Percentiles rank a stretch among this genome's conserved stretches.
phyloP scores from a whole-genome alignment of 495 filamentous ascomycete species.

The Oleoguttula mirabilis region DNA sequence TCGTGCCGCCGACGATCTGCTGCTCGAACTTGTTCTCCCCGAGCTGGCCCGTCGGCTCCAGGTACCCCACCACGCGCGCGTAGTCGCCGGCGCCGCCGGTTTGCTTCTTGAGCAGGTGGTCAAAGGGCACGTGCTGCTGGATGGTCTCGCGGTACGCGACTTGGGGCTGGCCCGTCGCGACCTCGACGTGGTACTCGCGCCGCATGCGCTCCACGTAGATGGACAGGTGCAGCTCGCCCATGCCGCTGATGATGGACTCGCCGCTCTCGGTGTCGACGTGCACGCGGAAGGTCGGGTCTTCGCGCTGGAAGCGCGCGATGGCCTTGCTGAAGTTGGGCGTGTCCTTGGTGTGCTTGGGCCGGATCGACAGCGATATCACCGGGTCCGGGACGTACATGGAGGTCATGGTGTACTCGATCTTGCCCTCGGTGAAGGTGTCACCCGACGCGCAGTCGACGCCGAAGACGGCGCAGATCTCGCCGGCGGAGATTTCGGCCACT shows the following conservation, averaged over 20 bases:
- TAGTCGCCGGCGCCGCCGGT: slow-evolving; percentile 94
- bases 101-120: slow-evolving; percentile 92
- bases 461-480: slow-evolving; percentile 97
- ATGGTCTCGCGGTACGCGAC: slow-evolving; percentile 97
- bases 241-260: slow-evolving; percentile 95
- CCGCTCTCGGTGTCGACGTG: slow-evolving; percentile 80
- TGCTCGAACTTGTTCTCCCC: slow-evolving; percentile 76
- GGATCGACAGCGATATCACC: slow-evolving; percentile 95
- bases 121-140: slow-evolving; percentile 61
- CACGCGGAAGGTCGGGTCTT: slow-evolving; percentile 96
- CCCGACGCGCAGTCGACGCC: slow-evolving; percentile 96
- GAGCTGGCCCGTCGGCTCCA: slow-evolving; percentile 69
- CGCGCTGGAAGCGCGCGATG: slow-evolving; percentile 96
- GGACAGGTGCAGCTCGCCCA: slow-evolving; percentile 94
- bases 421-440: slow-evolving; percentile 95
- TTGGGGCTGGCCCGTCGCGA: slow-evolving; percentile 88
- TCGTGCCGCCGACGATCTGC: slow-evolving; percentile 75
- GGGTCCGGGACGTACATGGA: slow-evolving; percentile 99
- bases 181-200: slow-evolving; percentile 92
- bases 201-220: slow-evolving; percentile 98
- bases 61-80: slow-evolving; percentile 81
- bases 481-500: slow-evolving; percentile 76
- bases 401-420: slow-evolving; percentile 87
- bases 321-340: slow-evolving; percentile 93
- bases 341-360: slow-evolving; percentile 89